Evolutionary conservation across 768 basidiomycete genomes (phyloP), one percentile per base, ranked within the genome.

Genomic region (Phylloporus sp.): DNA sequence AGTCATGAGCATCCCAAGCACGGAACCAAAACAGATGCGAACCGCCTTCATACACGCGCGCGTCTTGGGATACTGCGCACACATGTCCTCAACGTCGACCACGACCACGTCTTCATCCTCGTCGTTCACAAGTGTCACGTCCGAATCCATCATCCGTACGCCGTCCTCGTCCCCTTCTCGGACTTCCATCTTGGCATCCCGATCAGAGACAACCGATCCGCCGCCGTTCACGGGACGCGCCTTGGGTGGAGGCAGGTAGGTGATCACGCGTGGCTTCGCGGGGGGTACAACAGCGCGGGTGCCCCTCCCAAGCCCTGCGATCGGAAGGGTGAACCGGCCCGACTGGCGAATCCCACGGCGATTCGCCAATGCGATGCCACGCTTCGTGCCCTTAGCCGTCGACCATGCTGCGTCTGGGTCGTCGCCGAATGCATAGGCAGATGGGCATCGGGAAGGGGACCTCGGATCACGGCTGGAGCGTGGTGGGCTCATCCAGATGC

Each of bases 91-190:
- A 6, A 61, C 22, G 40, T 68, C 56, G 48, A 54, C 28, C 27
- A 42, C 18, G 1, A 9, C 43, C 34, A 57, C 44, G 5, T 52
- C 45, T 5, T 52, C 54, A 4, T 58, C 59, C 41, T 62, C 61
- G 15, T 62, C 60, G 45, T 59, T 57, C 32, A 70, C 65, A 27
- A 68, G 68, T 2, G 68, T 68, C 54, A 45, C 23, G 18, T 69
- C 66, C 2, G 66, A 68, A 44, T 59, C 68, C 45, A 61, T 50
- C 23, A 52, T 20, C 8, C 8, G 35, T 2, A 54, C 38, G 8
- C 36, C 26, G 23, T 45, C 55, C 2, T 45, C 45, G 11, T 46
- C 44, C 2, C 36, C 50, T 29, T 27, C 27, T 45, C 28, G 20
- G 22, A n/a, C 36, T 2, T 28, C 8, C 22, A 22, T 23, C 28